Base-by-base conservation (phyloP, 257 asterid species). In the Perilla frutescens region DNA sequence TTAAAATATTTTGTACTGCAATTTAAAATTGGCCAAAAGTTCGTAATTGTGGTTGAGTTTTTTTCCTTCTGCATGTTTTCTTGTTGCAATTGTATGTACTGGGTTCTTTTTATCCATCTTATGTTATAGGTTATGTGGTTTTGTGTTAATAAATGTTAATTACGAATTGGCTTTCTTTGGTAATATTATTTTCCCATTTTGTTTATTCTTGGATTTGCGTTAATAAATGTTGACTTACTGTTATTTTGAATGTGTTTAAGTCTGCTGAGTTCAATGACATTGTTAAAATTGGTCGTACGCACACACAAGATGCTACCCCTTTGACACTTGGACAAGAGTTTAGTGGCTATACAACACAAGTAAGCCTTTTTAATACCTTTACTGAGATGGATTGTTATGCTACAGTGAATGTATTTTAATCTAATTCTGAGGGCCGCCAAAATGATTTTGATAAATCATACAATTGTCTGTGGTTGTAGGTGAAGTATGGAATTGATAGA, bases 241-340 rank as follows among this genome's bases (percentile, higher is more conserved):
- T 40, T 62, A 26, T 71, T 47, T 69, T 53, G 48, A n/a, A 55
- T 73, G 63, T 79, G 41, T 65, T 73, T 58, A 84, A 95, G 98
- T 79, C 98, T 51, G 58, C 77, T 6, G 99, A 92, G 70, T 92
- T 95, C 85, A 86, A 85, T 15, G 98, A 92, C 84, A 95, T 95
- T 57, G 90, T 95, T 26, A 95, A 95, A 85, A 95, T 95, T 75
- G 99, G 99, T 62, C 97, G 97, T n/a, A 95, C 99, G 0, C 99
- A 95, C 85, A 95, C 99, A 69, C 99, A 95, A 85, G 99, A 95
- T 70, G 99, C 99, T 36, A 95, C 98, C 4, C 99, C 98, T 34
- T 86, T 92, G 90, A 92, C 99, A 50, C 98, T 95, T 85, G 99
- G 98, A 55, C 99, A 95, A 80, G 99, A 92, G 77, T 92, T 95